Percentiles rank a stretch among this genome's conserved stretches.
These are phyloP conservation scores for Phoenix dactylifera DNA, from an alignment of 176 grass and related monocot species.

Conservation along the genomic window DNA sequence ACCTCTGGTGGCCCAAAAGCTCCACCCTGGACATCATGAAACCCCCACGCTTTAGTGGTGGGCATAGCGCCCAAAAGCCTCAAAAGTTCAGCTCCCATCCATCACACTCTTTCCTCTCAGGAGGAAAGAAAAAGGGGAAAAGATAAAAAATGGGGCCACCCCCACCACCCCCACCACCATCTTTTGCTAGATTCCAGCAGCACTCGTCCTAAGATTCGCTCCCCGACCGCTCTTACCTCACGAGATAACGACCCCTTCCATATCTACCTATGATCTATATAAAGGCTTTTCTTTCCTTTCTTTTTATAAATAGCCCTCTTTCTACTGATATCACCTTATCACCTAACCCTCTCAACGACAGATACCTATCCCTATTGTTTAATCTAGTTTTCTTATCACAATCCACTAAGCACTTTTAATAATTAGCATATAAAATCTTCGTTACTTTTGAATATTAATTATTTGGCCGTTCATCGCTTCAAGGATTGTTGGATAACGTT, in stretches of 20 bases:
- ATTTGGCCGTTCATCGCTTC: too few relatives aligned
- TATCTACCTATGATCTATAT: background rate
- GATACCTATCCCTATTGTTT: conserved; percentile 15
- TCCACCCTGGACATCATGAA: conserved; percentile 1
- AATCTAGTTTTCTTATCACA: conserved; percentile 13
- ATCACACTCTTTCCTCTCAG: background rate
- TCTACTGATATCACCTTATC: conserved; percentile 37
- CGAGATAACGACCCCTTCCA: conserved; percentile 39
- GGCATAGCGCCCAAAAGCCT: background rate
- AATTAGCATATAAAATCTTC: background rate
- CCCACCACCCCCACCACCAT: conserved; percentile 38
- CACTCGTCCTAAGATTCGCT: conserved; percentile 48
- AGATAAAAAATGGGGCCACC: too few relatives aligned
- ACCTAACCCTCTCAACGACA: conserved; percentile 42
- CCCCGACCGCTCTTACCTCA: conserved; percentile 9
- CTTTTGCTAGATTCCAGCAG: conserved; percentile 56
- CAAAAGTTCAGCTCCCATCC: background rate
- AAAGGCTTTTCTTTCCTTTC: background rate
- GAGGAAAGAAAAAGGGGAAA: background rate
- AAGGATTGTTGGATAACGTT: too few relatives aligned
- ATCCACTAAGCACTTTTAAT: conserved; percentile 21
- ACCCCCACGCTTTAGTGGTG: background rate
- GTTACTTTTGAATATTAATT: too few relatives aligned
- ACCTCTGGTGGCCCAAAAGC: background rate
- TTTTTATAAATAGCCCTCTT: conserved; percentile 7